Evolutionary conservation across 495 filamentous ascomycete species (phyloP).

Genomic region (Oidiodendron maius): DNA sequence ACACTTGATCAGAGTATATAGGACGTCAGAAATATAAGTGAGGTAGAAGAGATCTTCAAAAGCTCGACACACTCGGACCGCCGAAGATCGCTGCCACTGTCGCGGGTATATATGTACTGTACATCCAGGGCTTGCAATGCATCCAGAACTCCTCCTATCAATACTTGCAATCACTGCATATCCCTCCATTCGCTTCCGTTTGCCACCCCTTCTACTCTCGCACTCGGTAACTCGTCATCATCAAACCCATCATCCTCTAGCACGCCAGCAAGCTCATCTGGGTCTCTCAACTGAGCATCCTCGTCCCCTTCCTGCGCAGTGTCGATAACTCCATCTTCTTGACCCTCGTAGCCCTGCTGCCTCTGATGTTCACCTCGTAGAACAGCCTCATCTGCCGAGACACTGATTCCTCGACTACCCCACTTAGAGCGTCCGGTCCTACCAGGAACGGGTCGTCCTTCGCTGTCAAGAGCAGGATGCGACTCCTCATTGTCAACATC

Average conservation of each 20-base stretch:
- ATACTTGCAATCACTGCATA: too few relatives aligned
- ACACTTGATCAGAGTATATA: too few relatives aligned
- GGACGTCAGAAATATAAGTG: too few relatives aligned
- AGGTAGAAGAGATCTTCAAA: too few relatives aligned
- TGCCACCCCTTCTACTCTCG: not conserved
- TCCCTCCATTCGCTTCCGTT: not conserved
- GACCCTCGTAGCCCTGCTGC: conserved; percentile 12
- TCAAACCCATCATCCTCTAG: conserved; percentile 42
- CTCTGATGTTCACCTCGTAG: conserved; percentile 38
- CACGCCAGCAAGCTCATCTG: conserved; percentile 46
- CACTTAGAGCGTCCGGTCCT: conserved; percentile 45
- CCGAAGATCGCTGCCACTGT: too few relatives aligned
- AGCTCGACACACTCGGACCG: too few relatives aligned
- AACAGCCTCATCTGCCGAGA: conserved; percentile 73
- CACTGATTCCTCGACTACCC: conserved; percentile 72
- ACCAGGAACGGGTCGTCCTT: conserved; percentile 6
- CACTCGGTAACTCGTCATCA: conserved; percentile 4
- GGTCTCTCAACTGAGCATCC: conserved; percentile 51
- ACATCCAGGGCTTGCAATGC: too few relatives aligned
- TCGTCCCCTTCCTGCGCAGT: conserved; percentile 29
- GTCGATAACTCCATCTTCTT: conserved; percentile 20
- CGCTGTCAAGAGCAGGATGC: conserved; percentile 35
- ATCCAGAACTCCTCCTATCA: too few relatives aligned
- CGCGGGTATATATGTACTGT: too few relatives aligned
- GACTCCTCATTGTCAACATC: conserved; percentile 40